phyloP scores from a whole-genome alignment of 202 grass and related monocot genomes.

The Schoenoplectus tabernaemontani region DNA sequence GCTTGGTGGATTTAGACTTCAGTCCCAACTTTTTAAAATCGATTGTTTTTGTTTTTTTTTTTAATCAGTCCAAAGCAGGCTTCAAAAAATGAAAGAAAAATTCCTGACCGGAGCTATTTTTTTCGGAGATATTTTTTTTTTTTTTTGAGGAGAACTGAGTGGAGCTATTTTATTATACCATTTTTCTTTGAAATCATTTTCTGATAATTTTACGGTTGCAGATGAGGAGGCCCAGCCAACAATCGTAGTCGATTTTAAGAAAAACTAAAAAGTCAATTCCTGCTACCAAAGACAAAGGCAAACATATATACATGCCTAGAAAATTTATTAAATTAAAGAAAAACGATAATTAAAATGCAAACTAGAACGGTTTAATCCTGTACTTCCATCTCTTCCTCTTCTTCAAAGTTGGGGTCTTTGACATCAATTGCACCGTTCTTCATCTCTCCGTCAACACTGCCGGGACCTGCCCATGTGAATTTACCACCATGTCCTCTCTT shows the following conservation, averaged over 20 bases:
- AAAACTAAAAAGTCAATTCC: not conserved
- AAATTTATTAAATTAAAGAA: not conserved
- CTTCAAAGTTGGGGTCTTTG: conserved; percentile 30
- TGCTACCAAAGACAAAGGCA: not conserved
- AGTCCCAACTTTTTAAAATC: not conserved
- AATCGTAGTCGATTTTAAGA: not conserved
- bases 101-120: no score
- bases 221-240: not conserved
- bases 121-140: no score
- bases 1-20: not conserved
- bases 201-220: not conserved
- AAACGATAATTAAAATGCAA: not conserved
- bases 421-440: conserved; percentile 20
- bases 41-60: not conserved
- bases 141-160: no score
- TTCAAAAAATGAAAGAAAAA: not conserved
- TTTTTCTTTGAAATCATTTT: not conserved
- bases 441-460: conserved; percentile 38
- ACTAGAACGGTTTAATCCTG: not conserved
- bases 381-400: not conserved
- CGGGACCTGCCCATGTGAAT: conserved; percentile 83
- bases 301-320: not conserved
- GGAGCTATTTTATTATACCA: not conserved
- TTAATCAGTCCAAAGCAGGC: not conserved
- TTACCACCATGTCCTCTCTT: conserved; percentile 88